Evolutionary conservation across 2,329 filamentous ascomycete species (phyloP).

Genomic region (Xylariales sp.): DNA sequence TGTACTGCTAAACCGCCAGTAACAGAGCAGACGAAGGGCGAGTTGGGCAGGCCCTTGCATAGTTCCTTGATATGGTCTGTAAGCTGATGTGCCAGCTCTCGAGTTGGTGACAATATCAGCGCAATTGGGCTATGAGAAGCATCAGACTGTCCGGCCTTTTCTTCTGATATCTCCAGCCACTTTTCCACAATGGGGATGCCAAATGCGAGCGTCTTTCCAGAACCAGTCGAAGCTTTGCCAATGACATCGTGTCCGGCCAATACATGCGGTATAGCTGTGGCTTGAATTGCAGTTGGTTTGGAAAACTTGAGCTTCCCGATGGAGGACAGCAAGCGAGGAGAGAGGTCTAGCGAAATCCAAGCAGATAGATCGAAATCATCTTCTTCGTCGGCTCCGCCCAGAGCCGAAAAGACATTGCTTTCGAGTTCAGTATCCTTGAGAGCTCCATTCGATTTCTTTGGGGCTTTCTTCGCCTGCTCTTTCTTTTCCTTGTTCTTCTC

Average conservation of each 20-base stretch:
- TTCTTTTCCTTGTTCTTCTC: slow-evolving; percentile 24
- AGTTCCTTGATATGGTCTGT: slow-evolving; percentile 75
- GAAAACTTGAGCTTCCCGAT: slow-evolving; percentile 76
- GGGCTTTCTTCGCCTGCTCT: slow-evolving; percentile 17
- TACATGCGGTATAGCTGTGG: slow-evolving; percentile 74
- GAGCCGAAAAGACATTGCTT: slow-evolving; percentile 49
- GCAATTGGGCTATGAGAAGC: slow-evolving; percentile 56
- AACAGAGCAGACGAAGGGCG: slow-evolving; percentile 76
- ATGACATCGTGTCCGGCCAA: slow-evolving; percentile 84
- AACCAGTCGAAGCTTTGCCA: slow-evolving; percentile 93
- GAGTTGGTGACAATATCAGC: slow-evolving; percentile 82
- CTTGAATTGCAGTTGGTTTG: slow-evolving; percentile 79
- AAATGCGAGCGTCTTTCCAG: slow-evolving; percentile 94
- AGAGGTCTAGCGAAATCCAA: slow-evolving; percentile 74
- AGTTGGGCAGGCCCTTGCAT: slow-evolving; percentile 55
- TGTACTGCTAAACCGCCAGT: slow-evolving; percentile 92
- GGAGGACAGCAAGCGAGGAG: slow-evolving; percentile 64
- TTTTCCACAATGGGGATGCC: slow-evolving; percentile 87
- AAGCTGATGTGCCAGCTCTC: slow-evolving; percentile 91
- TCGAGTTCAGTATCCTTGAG: slow-evolving; percentile 35
- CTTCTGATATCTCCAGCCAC: slow-evolving; percentile 54
- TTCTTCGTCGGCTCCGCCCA: slow-evolving; percentile 49
- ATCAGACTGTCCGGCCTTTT: slow-evolving; percentile 22
- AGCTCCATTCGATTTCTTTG: slow-evolving; percentile 27
- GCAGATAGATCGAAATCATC: slow-evolving; percentile 68